Base-by-base conservation (phyloP, 345 rosid genomes). In the Lumnitzera racemosa region DNA sequence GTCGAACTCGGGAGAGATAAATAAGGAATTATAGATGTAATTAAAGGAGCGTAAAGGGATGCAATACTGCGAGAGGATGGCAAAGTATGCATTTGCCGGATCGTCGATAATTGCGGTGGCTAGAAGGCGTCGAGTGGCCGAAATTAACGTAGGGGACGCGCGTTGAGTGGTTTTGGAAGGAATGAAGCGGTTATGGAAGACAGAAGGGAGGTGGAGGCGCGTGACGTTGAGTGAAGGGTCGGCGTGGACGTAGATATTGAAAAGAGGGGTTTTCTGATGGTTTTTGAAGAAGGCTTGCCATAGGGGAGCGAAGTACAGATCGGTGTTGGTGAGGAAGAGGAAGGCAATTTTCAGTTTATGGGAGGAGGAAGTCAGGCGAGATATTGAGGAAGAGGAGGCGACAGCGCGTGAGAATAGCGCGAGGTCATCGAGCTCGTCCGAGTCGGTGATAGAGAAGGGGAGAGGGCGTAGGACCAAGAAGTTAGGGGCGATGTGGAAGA, bases 81-180 rank as follows among this genome's bases (percentile, higher is more conserved):
- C 92, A 67, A 94, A 94, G 78, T 72, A 88, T 8, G 81, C 72
- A 57, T 94, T 90, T 15, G 96, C 82, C 0, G 95, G 95, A 15
- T 94, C 99, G 64, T 94, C 96, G 23, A 94, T 72, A 64, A 94
- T 62, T 20, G 99, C 99, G 13, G 76, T 74, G 47, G 99, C 99
- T 2, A 94, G 78, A 54, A 90, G 89, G 54, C 96, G 90, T 61
- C 97, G 80, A 24, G 92, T 85, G 72, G 99, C 97, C 51, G 99
- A 83, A 71, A 94, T 78, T 4, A 94, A 80, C 1, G 99, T 90
- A 2, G 99, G 87, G 25, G 99, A 94, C 4, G 88, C 96, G 4
- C 97, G 85, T 64, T 71, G 76, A 24, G 99, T 94, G 24, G 77
- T 85, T 57, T 86, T 90, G 12, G 95, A 64, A 0, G 68, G 15